These are phyloP conservation scores for Paramecium bursaria DNA, from an alignment of 73 alveolate species.

Conservation along the genomic window DNA sequence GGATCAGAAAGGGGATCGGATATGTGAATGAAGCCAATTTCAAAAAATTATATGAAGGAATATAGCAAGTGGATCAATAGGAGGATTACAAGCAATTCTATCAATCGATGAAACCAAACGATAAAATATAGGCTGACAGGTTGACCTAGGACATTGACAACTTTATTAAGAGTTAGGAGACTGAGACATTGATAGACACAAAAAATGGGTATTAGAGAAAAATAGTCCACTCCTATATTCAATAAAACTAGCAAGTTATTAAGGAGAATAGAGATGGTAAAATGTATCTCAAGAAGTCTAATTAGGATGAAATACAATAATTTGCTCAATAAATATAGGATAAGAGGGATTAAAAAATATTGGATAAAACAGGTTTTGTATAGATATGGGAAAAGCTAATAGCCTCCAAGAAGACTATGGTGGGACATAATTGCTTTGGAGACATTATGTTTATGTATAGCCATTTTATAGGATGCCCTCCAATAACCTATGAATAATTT, in stretches of 20 bases:
- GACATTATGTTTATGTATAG: constrained; percentile 37
- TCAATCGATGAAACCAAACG: background rate
- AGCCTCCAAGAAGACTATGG: background rate
- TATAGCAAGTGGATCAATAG: background rate
- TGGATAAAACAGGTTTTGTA: constrained; percentile 1
- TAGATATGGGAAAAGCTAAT: constrained; percentile 14
- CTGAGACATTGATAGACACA: background rate
- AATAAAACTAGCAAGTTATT: background rate
- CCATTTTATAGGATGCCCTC: constrained; percentile 51
- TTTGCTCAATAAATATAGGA: background rate
- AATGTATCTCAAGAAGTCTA: constrained; percentile 16
- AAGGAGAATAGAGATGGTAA: constrained; percentile 33
- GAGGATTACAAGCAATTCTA: background rate
- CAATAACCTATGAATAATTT: constrained; percentile 22
- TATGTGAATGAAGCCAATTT: constrained; percentile 23
- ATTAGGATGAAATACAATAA: constrained; percentile 8
- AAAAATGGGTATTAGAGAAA: constrained; percentile 41
- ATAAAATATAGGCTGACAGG: background rate
- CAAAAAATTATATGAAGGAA: constrained; percentile 9
- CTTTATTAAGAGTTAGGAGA: constrained; percentile 12
- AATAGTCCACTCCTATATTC: constrained; percentile 2
- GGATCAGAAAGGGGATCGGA: constrained; percentile 56
- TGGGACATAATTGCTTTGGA: constrained; percentile 61
- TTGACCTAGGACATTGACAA: background rate
- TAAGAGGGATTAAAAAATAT: background rate